These are phyloP conservation scores for Diospyros kaki DNA, from an alignment of 148 eudicot genomes.

Conservation along the genomic window DNA sequence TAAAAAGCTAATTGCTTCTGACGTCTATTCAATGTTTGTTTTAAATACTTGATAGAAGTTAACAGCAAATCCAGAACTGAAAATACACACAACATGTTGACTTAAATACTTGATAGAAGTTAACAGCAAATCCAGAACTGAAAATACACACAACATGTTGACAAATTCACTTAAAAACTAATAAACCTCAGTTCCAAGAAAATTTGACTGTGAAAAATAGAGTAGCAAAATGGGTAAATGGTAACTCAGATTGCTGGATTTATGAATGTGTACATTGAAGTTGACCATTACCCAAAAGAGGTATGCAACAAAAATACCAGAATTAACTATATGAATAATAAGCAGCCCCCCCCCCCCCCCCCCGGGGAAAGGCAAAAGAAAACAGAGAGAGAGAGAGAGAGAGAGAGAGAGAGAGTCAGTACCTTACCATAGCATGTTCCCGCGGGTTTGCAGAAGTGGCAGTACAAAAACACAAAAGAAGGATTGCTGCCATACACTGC, in stretches of 20 bases:
- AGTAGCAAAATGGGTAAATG: neutral
- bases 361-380: too few relatives aligned
- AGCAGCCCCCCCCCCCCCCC: neutral
- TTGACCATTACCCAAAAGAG: neutral
- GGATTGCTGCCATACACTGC: constrained; percentile 92
- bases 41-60: neutral
- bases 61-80: neutral
- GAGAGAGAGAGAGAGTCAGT: neutral
- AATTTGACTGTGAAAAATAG: neutral
- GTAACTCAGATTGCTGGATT: neutral
- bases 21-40: neutral
- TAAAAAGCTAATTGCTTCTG: neutral
- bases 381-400: neutral
- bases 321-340: neutral
- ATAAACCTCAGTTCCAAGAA: neutral
- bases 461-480: constrained; percentile 78
- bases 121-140: too few relatives aligned
- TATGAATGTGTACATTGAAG: neutral
- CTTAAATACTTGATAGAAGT: neutral
- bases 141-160: too few relatives aligned
- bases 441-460: constrained; percentile 95
- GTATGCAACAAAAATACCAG: neutral
- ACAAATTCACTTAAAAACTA: neutral
- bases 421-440: constrained; percentile 81
- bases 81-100: too few relatives aligned